Base-by-base conservation (phyloP, 805 yeast species). In the Saccharomycopsis sp. region DNA sequence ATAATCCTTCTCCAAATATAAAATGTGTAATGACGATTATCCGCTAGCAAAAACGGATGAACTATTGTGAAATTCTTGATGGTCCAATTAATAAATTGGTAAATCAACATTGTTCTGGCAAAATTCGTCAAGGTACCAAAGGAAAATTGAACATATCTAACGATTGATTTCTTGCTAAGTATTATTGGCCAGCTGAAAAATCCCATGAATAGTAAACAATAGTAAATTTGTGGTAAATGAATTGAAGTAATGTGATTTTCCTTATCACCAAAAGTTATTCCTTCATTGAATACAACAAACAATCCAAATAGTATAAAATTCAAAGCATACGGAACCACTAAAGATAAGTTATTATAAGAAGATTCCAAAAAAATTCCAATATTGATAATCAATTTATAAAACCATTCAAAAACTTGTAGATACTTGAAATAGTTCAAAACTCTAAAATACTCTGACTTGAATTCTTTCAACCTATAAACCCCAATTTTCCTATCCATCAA, bases 11-110 rank as follows among this genome's bases (percentile, higher is more conserved):
- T 73, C 73, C 83, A 84, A 28, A 92, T 60, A 59, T 92, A 92
- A 57, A 92, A 92, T 1, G 95, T 77, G 56, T 77, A 86, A 59
- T 92, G 98, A 51, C 98, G 73, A 61, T 92, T 92, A 58, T 92
- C 98, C 0, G 97, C 94, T 33, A 89, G 66, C 30, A 92, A 58
- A 57, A 89, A 92, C 5, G 96, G 96, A 57, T 92, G 98, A 2
- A 76, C 78, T 2, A 79, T 63, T 0, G 96, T 83, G 56, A 70
- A 79, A 43, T 65, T 65, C 28, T 75, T 64, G 17, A 84, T 86
- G 2, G 73, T 52, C 12, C 5, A 23, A 2, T 5, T 18, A 15
- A 66, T 48, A 47, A 61, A 60, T 19, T 82, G 70, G 21, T 60
- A 46, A 1, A 36, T 35, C 2, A 34, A 27, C 3, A 51, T 2